Percentiles rank a stretch among this genome's conserved stretches.
Evolutionary conservation across 2,329 filamentous ascomycete genomes (phyloP).

Genomic region (Aspergillus brasiliensis): DNA sequence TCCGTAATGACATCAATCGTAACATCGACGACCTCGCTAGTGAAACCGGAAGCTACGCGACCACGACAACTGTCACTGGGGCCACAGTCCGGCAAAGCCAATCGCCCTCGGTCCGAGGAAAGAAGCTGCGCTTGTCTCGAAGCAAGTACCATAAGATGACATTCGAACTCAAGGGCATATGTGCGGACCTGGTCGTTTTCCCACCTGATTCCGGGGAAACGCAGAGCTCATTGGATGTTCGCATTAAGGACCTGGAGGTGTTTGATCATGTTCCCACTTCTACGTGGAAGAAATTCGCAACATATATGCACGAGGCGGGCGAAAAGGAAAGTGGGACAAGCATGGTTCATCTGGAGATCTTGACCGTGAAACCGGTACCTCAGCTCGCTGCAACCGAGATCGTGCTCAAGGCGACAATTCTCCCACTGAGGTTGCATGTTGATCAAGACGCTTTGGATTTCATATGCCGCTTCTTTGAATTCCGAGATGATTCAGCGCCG

Average conservation of each 20-base stretch:
- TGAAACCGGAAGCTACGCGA: conserved; percentile 86
- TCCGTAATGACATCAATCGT: conserved; percentile 82
- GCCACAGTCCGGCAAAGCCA: conserved; percentile 40
- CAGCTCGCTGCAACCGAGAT: conserved; percentile 87
- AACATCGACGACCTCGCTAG: conserved; percentile 82
- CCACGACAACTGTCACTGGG: conserved; percentile 61
- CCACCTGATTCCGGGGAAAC: conserved; percentile 77
- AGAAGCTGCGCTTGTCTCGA: conserved; percentile 72
- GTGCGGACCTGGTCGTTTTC: conserved; percentile 79
- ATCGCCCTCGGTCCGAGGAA: conserved; percentile 46
- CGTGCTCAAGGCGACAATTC: conserved; percentile 73
- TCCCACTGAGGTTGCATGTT: conserved; percentile 88
- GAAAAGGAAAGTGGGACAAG: conserved; percentile 80
- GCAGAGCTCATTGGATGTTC: conserved; percentile 82
- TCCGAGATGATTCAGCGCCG: conserved; percentile 72
- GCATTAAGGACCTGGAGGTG: conserved; percentile 80
- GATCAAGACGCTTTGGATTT: conserved; percentile 98
- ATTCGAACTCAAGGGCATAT: conserved; percentile 85
- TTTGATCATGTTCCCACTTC: conserved; percentile 94
- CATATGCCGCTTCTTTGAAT: conserved; percentile 95
- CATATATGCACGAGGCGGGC: conserved; percentile 86
- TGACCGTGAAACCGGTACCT: conserved; percentile 83
- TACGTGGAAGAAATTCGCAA: conserved; percentile 97
- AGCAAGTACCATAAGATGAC: conserved; percentile 94
- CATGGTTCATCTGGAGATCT: conserved; percentile 86